Base-by-base conservation (phyloP, 768 basidiomycete genomes). In the Astraeus odoratus region DNA sequence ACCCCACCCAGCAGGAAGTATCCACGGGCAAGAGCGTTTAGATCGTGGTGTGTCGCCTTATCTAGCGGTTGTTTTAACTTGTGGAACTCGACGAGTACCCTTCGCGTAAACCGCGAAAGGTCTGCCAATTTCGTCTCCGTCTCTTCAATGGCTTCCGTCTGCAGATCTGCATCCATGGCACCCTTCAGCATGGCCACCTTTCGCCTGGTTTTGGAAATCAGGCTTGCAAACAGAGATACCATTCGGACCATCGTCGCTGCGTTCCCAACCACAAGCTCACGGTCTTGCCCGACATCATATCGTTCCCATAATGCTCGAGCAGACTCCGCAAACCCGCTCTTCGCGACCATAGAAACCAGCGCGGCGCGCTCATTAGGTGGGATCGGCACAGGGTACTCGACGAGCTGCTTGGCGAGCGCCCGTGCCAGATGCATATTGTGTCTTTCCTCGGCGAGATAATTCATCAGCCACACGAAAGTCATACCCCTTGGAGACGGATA, bases 21-120 rank as follows among this genome's bases (percentile, higher is more conserved):
- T 18, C 74, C 78, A 46, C 82, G 73, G 2, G 82, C 81, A 27
- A 83, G 67, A 8, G 81, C 73, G 38, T 76, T 85, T 48, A 87
- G 56, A 41, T 67, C 64, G 39, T 55, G 63, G 60, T 80, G 82
- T 30, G 62, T 53, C 2, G 79, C 76, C 18, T 63, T 41, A 16
- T 60, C 49, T 39, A 83, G 52, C 7, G 83, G 78, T 24, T 66
- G 57, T 55, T 78, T 73, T 38, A 58, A 56, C 27, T 58, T 41
- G 24, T 55, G 63, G 60, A 70, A 86, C 33, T 65, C 65, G 13
- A 51, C 50, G 24, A 81, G 49, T 47, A 85, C 69, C 23, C 55
- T 68, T 38, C 67, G 57, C 18, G 71, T 66, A 52, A 83, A 81
- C 16, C 50, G 51, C n/a, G 45, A 45, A 39, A 59, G 51, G 5